A percentile compares a stretch with the other conserved stretches of the same genome.
Evolutionary conservation across 1,139 yeast genomes (phyloP).

Genomic region (Blastobotrys arbuscula): DNA sequence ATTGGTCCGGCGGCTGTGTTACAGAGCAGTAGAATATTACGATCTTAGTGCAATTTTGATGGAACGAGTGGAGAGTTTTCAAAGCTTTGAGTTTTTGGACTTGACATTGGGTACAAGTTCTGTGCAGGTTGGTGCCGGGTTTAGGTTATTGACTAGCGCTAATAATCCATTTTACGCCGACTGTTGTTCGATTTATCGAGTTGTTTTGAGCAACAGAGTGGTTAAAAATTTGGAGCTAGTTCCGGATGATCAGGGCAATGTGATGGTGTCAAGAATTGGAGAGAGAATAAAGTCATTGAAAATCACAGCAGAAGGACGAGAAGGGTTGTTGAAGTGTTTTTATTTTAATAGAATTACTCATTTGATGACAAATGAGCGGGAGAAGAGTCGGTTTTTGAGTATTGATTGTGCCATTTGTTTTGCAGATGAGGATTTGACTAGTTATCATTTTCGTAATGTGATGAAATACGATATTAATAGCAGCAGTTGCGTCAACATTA

Average conservation of each 20-base stretch:
- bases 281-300: not conserved
- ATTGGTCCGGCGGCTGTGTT: conserved; percentile 1
- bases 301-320: conserved; percentile 1
- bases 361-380: not conserved
- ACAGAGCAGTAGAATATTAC: conserved; percentile 1
- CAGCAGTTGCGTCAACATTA: not conserved
- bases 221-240: conserved; percentile 1
- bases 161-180: not conserved
- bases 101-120: not conserved
- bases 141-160: not conserved
- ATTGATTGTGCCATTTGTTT: not conserved
- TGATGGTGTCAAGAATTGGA: not conserved
- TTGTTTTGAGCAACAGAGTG: not conserved
- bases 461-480: not conserved
- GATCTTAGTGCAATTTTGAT: not conserved
- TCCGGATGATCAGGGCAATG: conserved; percentile 4
- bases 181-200: conserved; percentile 3
- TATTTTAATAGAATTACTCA: conserved; percentile 2
- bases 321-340: not conserved
- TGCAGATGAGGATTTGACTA: conserved; percentile 1
- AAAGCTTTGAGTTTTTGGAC: conserved; percentile 3
- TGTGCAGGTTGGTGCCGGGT: conserved; percentile 5
- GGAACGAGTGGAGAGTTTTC: not conserved
- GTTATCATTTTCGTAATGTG: not conserved
- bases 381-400: not conserved